These are phyloP conservation scores for Suhomyces guaymorum DNA, from an alignment of 1,139 yeast species.

Conservation along the genomic window DNA sequence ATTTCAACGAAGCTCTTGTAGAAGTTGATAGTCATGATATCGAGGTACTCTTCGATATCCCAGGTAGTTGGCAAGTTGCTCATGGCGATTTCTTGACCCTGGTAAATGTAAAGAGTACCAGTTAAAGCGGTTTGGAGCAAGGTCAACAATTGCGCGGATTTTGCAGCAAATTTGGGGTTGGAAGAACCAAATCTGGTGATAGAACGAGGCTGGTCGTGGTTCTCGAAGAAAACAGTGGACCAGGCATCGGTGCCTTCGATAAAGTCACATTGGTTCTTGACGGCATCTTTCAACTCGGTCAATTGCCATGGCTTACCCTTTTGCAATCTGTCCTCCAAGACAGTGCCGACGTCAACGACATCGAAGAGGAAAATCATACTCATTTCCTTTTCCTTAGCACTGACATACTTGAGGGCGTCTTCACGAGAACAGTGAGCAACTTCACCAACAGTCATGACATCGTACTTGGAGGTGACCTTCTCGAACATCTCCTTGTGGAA, in stretches of 20 bases:
- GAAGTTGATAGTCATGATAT: slow-evolving; percentile 49
- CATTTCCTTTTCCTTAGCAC: slow-evolving; percentile 52
- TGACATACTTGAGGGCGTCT: slow-evolving; percentile 46
- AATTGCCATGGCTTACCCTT: slow-evolving; percentile 34
- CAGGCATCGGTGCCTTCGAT: slow-evolving; percentile 57
- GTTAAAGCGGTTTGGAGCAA: slow-evolving; percentile 48
- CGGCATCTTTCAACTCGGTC: slow-evolving; percentile 45
- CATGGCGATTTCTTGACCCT: slow-evolving; percentile 65
- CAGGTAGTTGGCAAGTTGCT: slow-evolving; percentile 48
- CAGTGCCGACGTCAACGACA: slow-evolving; percentile 46
- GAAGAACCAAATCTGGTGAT: slow-evolving; percentile 54
- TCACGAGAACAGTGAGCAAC: slow-evolving; percentile 47
- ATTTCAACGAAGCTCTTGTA: slow-evolving; percentile 35
- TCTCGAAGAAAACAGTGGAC: slow-evolving; percentile 58
- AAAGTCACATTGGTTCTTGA: slow-evolving; percentile 37
- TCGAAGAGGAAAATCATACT: slow-evolving; percentile 55
- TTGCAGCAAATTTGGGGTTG: slow-evolving; percentile 30
- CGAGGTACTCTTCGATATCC: slow-evolving; percentile 53
- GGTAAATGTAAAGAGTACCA: slow-evolving; percentile 59
- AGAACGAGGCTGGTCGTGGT: slow-evolving; percentile 60
- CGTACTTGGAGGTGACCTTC: slow-evolving; percentile 48
- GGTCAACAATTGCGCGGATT: slow-evolving; percentile 52
- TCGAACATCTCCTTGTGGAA: slow-evolving; percentile 54
- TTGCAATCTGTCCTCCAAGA: slow-evolving; percentile 33
- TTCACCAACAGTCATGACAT: slow-evolving; percentile 60